Conservation (phyloP, 352 stramenopile genomes). For the Phytopythium cucurbitacearum region DNA sequence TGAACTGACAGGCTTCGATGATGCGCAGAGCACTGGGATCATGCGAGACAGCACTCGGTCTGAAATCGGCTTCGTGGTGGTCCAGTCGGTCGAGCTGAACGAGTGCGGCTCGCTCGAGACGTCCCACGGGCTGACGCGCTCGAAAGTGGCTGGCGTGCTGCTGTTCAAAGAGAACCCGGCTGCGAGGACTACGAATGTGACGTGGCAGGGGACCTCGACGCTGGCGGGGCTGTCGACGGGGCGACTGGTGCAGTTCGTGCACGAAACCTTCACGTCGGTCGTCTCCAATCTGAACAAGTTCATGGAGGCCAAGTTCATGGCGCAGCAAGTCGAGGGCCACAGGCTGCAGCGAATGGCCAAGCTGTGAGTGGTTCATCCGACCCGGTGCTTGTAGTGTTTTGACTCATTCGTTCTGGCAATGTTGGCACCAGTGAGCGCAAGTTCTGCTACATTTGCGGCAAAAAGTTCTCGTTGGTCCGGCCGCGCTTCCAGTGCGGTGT, state of each 20-base stretch:
- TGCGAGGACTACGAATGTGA: slow-evolving; percentile 31
- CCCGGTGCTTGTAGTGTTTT: slow-evolving; percentile 4
- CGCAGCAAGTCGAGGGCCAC: slow-evolving; percentile 44
- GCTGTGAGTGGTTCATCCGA: slow-evolving; percentile 20
- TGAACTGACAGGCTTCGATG: background rate
- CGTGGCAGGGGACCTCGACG: slow-evolving; percentile 53
- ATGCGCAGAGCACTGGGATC: slow-evolving; percentile 34
- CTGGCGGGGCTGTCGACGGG: slow-evolving; percentile 32
- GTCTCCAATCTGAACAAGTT: slow-evolving; percentile 59
- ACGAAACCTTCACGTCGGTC: slow-evolving; percentile 53
- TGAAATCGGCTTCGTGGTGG: slow-evolving; percentile 51
- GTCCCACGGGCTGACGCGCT: slow-evolving; percentile 42
- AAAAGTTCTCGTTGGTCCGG: slow-evolving; percentile 67
- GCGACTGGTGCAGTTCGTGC: slow-evolving; percentile 41
- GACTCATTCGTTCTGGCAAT: slow-evolving; percentile 2
- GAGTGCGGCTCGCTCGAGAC: slow-evolving; percentile 51
- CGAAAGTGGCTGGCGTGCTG: slow-evolving; percentile 48
- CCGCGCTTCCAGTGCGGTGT: slow-evolving; percentile 57
- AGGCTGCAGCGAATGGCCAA: slow-evolving; percentile 33
- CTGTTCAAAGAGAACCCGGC: slow-evolving; percentile 52
- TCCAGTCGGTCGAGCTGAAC: slow-evolving; percentile 50
- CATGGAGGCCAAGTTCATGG: slow-evolving; percentile 54
- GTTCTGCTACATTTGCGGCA: slow-evolving; percentile 64
- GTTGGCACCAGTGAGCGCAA: slow-evolving; percentile 39
- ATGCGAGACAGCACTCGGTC: slow-evolving; percentile 34